These are phyloP conservation scores for Talaromyces marneffei DNA, from an alignment of 2,329 filamentous ascomycete genomes.

Conservation along the genomic window DNA sequence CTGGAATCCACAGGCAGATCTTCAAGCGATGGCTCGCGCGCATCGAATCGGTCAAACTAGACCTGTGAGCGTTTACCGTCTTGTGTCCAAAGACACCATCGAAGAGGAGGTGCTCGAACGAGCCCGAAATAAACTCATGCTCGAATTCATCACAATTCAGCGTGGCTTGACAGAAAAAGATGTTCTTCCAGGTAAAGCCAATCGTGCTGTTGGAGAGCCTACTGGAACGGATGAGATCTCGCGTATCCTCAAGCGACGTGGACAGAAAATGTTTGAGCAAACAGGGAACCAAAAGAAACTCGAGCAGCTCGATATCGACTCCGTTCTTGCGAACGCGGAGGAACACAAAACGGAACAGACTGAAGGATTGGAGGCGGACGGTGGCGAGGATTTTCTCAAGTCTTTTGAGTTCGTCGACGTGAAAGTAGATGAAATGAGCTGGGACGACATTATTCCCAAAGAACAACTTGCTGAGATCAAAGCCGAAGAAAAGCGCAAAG, in stretches of 20 bases:
- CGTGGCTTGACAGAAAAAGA: conserved; percentile 93
- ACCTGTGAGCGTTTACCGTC: conserved; percentile 90
- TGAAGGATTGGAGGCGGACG: conserved; percentile 88
- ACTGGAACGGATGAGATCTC: conserved; percentile 93
- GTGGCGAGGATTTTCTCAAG: conserved; percentile 90
- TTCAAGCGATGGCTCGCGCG: conserved; percentile 97
- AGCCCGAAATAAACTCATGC: conserved; percentile 91
- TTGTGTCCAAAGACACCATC: conserved; percentile 96
- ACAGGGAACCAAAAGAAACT: conserved; percentile 93
- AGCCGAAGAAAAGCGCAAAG: conserved; percentile 76
- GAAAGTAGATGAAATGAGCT: conserved; percentile 86
- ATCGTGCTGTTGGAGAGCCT: conserved; percentile 67
- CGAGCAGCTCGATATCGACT: conserved; percentile 95
- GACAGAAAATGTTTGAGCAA: conserved; percentile 99
- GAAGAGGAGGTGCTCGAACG: conserved; percentile 96
- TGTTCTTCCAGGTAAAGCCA: conserved; percentile 72
- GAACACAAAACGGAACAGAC: conserved; percentile 94
- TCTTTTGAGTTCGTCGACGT: conserved; percentile 93
- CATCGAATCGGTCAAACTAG: conserved; percentile 96
- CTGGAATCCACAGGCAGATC: conserved; percentile 97
- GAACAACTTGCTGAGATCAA: conserved; percentile 87
- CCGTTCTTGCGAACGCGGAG: conserved; percentile 93
- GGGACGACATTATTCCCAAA: conserved; percentile 97
- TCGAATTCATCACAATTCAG: conserved; percentile 96
- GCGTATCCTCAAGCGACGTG: conserved; percentile 90